A percentile compares a stretch with the other conserved stretches of the same genome.
Evolutionary conservation across 2,329 filamentous ascomycete genomes (phyloP).

Genomic region (Diaporthe ampelina): DNA sequence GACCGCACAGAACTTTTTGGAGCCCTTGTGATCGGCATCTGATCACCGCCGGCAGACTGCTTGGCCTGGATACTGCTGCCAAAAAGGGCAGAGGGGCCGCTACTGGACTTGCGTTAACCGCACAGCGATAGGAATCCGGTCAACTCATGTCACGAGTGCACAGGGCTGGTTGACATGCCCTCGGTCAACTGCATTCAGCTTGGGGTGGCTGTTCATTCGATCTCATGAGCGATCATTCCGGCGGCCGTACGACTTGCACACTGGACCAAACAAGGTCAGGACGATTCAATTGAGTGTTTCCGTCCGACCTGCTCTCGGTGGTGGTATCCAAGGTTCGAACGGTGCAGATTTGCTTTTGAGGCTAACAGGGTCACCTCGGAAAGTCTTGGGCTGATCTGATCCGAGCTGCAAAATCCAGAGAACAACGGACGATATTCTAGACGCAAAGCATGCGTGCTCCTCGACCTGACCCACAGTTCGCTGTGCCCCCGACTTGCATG

Average conservation of each 20-base stretch:
- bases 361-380: neutral
- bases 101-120: neutral
- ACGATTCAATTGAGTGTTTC: constrained; percentile 17
- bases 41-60: constrained; percentile 15
- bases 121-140: neutral
- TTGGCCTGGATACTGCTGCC: constrained; percentile 10
- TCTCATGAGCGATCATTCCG: constrained; percentile 1
- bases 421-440: constrained; percentile 29
- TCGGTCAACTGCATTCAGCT: neutral
- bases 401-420: constrained; percentile 12
- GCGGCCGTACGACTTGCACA: neutral
- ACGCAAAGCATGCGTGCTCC: constrained; percentile 12
- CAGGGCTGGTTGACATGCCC: neutral
- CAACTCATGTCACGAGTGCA: neutral
- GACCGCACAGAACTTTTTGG: neutral
- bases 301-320: constrained; percentile 22
- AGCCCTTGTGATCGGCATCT: neutral
- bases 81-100: neutral
- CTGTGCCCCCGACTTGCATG: constrained; percentile 38
- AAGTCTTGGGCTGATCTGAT: constrained; percentile 11
- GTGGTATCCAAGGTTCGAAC: constrained; percentile 24
- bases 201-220: constrained; percentile 1
- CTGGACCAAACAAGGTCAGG: constrained; percentile 29
- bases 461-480: constrained; percentile 13
- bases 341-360: constrained; percentile 26